Base-by-base conservation (phyloP, 1,139 yeast species). In the Yamadazyma friedrichii region DNA sequence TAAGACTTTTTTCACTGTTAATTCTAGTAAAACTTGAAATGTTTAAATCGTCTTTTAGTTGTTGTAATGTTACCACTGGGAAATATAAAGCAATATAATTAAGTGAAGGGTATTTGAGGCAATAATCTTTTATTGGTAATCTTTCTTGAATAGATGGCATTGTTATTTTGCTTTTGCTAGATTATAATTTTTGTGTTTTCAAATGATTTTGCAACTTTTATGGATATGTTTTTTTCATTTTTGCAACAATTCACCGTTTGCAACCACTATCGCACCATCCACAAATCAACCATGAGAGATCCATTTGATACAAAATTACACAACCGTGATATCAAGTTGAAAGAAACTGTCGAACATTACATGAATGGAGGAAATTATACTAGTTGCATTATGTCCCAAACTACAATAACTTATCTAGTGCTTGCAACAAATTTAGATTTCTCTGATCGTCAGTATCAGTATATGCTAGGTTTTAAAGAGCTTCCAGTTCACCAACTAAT, bases 401-500 rank as follows among this genome's bases (percentile, higher is more conserved):
- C 50, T 1, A 40, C 48, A 1, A 42, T 51, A 20, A 50, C 53
- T 3, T 47, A 41, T 31, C 33, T 49, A 28, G 33, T 48, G 2
- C 3, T 51, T 6, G 35, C 44, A 10, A 35, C 42, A 4, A 32
- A 43, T 4, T 31, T 38, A 3, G 16, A 30, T 8, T 48, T 51
- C 32, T 35, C 45, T n/a, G 47, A 43, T 31, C 25, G 15, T n/a
- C 39, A 50, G 31, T 50, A 49, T 29, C 27, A 32, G 38, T 33
- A 31, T 15, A 47, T 51, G 34, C 24, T 51, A 8, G 46, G 39
- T 9, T 33, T 51, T 9, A 26, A 25, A 3, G 9, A 12, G n/a
- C 11, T 10, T 9, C 17, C 16, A 15, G 35, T 10, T 8, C 31
- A 25, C 8, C n/a, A 12, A 6, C n/a, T 28, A 10, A 35, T 49